These are phyloP conservation scores for Lactifluus pinguis DNA, from an alignment of 768 basidiomycete genomes.

Conservation along the genomic window DNA sequence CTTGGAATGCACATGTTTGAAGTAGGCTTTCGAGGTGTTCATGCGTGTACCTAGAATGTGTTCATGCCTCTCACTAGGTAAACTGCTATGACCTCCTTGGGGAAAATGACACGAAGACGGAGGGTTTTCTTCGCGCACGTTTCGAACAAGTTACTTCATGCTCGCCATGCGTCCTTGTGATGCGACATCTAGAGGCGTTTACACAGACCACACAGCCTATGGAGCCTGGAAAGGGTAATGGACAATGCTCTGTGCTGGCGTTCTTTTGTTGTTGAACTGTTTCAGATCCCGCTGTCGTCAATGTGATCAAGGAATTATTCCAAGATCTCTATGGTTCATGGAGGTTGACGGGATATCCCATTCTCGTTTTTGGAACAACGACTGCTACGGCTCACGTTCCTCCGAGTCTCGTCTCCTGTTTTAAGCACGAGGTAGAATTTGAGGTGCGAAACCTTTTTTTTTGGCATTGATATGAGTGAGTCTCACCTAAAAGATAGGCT, in stretches of 20 bases:
- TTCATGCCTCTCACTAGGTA: conserved; percentile 38
- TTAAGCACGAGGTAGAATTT: conserved; percentile 79
- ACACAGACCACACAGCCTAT: conserved; percentile 54
- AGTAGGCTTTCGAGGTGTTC: conserved; percentile 31
- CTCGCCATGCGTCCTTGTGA: conserved; percentile 76
- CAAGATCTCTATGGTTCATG: conserved; percentile 46
- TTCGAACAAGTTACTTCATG: conserved; percentile 72
- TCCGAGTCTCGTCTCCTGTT: conserved; percentile 50
- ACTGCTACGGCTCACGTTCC: conserved; percentile 59
- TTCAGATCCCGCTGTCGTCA: conserved; percentile 51
- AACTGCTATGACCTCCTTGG: conserved; percentile 79
- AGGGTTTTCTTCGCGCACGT: conserved; percentile 58
- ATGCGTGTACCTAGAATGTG: not conserved
- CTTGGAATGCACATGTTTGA: conserved; percentile 76
- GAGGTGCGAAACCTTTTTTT: conserved; percentile 34
- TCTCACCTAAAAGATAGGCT: conserved; percentile 39
- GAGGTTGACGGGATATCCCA: conserved; percentile 56
- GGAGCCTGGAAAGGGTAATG: conserved; percentile 56
- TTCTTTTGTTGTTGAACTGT: not conserved
- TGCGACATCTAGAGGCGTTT: conserved; percentile 77
- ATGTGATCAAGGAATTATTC: conserved; percentile 55
- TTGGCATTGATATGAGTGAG: not conserved
- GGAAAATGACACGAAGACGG: conserved; percentile 68
- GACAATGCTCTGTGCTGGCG: not conserved
- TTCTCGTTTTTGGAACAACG: conserved; percentile 68